These are phyloP conservation scores for Picea sitchensis DNA, from an alignment of 75 land plant genomes.

Conservation along the genomic window DNA sequence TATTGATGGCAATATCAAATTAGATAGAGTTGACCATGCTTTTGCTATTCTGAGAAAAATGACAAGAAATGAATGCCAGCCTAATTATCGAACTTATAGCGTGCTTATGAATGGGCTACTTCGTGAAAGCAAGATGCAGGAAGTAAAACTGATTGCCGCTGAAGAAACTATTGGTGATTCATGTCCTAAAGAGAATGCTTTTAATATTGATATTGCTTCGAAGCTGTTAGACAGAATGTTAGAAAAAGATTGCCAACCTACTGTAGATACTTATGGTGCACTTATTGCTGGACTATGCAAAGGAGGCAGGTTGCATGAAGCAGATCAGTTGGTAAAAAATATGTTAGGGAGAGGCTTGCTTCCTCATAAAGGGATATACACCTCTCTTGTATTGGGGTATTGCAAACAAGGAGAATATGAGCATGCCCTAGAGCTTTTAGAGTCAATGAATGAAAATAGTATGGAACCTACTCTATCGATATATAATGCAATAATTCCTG, in stretches of 20 bases:
- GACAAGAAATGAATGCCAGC: conserved; percentile 35
- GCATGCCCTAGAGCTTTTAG: conserved; percentile 35
- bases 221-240: conserved; percentile 52
- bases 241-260: conserved; percentile 33
- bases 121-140: not conserved
- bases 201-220: conserved; percentile 35
- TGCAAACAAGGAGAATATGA: conserved; percentile 33
- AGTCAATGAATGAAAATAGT: conserved; percentile 33
- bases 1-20: conserved; percentile 37
- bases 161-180: conserved; percentile 9
- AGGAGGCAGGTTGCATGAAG: conserved; percentile 43
- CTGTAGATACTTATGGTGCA: conserved; percentile 32
- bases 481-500: conserved; percentile 49
- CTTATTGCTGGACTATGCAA: conserved; percentile 53
- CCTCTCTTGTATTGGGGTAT: conserved; percentile 36
- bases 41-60: conserved; percentile 34
- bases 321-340: conserved; percentile 30
- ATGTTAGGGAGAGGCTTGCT: conserved; percentile 40
- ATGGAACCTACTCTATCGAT: conserved; percentile 17
- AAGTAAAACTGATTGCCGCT: conserved; percentile 9
- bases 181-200: conserved; percentile 26
- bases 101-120: conserved; percentile 33
- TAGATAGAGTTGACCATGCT: conserved; percentile 20
- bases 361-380: conserved; percentile 50
- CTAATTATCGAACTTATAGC: conserved; percentile 37